Percentiles rank a stretch among this genome's conserved stretches.
Conservation (phyloP, 192 early-diverging fungal genomes). For the Umbelopsis vinacea region DNA sequence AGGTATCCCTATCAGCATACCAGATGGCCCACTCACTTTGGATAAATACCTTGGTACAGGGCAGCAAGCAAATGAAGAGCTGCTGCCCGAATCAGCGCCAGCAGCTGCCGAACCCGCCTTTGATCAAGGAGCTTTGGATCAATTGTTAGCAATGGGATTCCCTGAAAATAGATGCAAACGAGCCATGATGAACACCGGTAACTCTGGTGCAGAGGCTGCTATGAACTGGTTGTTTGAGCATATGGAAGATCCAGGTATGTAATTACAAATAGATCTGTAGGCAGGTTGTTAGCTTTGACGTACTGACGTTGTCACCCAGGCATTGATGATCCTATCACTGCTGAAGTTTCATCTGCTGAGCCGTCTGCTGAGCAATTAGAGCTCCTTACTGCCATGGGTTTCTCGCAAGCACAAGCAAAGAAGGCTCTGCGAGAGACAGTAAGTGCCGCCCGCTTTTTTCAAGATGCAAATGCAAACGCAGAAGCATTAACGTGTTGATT, state of each 20-base stretch:
- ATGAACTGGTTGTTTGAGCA: constrained; percentile 97
- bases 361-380: constrained; percentile 62
- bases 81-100: constrained; percentile 72
- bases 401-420: constrained; percentile 75
- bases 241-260: constrained; percentile 90
- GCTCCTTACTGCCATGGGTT: constrained; percentile 92
- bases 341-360: constrained; percentile 31
- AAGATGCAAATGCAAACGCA: neutral
- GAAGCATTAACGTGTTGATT: neutral
- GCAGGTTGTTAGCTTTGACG: neutral
- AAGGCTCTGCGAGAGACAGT: constrained; percentile 84
- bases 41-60: constrained; percentile 74
- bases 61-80: constrained; percentile 67
- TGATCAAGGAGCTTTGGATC: constrained; percentile 71
- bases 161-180: constrained; percentile 81
- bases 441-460: constrained; percentile 5
- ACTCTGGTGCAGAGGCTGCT: constrained; percentile 80
- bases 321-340: constrained; percentile 73
- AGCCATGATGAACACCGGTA: constrained; percentile 82
- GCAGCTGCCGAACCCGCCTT: constrained; percentile 50
- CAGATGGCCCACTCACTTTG: constrained; percentile 60
- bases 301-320: constrained; percentile 43
- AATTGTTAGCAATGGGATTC: constrained; percentile 94
- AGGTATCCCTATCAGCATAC: constrained; percentile 64
- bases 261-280: neutral